Evolutionary conservation across 2,329 filamentous ascomycete species (phyloP), one percentile per base, ranked within the genome.

Genomic region (Ophiocordyceps polyrhachis-furcata): DNA sequence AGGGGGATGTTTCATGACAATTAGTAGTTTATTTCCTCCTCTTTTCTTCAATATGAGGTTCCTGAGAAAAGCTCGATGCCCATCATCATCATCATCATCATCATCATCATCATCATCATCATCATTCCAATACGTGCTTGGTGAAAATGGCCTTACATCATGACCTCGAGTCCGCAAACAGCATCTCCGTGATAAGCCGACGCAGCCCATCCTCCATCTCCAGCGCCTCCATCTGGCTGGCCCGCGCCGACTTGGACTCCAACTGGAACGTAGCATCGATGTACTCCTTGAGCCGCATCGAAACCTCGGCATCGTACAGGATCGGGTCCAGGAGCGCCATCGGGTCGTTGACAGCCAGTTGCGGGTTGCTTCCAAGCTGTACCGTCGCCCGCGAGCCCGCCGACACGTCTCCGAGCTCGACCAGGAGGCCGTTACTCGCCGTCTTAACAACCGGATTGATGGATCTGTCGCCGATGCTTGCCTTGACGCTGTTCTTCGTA

Each of bases 151-250:
- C 25, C 25, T 28, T 11, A 28, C 8, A 28, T 45, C 41, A 50
- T 1, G 41, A 45, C 9, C 48, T 43, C 23, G 46, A 45, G 11
- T 53, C 48, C 0, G 50, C 51, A 37, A 53, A 40, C 42, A 53
- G 40, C 13, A 51, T 45, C 20, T 53, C 51, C 14, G 45, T 46
- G 41, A 53, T 28, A 23, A 52, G 43, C 21, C 49, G 47, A 8
- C 49, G 44, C 38, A 53, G 25, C 23, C 52, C 52, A 5, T 45
- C 17, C 19, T 52, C 50, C 49, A 53, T 53, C 12, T 52, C 50
- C 25, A 51, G 42, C 15, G 52, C 48, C 28, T 51, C 49, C 3
- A 49, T 41, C 46, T 50, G 47, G 5, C 46, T 47, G 2, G 46
- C 50, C 8, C 49, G 46, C 9, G 48, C 45, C 15, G 47, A 20